Evolutionary conservation across 495 filamentous ascomycete genomes (phyloP).

Genomic region (Penicillium fimorum): DNA sequence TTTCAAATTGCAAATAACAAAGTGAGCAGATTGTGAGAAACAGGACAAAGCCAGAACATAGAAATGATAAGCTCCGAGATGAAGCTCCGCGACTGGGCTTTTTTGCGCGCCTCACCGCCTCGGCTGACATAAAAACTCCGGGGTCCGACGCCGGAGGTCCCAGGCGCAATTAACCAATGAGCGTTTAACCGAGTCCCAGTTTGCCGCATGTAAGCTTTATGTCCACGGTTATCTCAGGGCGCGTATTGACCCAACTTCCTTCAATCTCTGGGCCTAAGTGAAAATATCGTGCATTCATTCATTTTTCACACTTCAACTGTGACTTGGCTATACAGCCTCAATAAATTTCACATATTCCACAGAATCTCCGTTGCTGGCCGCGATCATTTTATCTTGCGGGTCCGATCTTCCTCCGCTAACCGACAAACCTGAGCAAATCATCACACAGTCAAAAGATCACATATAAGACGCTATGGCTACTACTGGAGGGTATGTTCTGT

Average conservation of each 20-base stretch:
- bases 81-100: constrained; percentile 25
- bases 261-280: background rate
- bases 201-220: constrained; percentile 30
- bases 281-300: background rate
- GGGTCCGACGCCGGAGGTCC: constrained; percentile 19
- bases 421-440: constrained; percentile 13
- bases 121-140: constrained; percentile 3
- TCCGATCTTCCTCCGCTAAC: constrained; percentile 25
- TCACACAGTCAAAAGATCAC: constrained; percentile 1
- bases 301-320: background rate
- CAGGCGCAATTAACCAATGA: constrained; percentile 22
- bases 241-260: background rate
- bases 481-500: constrained; percentile 46
- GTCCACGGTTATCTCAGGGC: constrained; percentile 8
- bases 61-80: constrained; percentile 5
- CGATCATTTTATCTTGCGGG: background rate
- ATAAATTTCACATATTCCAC: background rate
- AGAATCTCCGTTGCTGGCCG: background rate
- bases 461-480: constrained; percentile 45
- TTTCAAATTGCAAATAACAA: background rate
- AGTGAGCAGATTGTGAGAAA: background rate
- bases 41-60: background rate
- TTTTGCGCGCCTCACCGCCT: constrained; percentile 26
- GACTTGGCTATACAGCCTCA: background rate
- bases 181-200: constrained; percentile 3